Base-by-base conservation (phyloP, 2,329 filamentous ascomycete genomes). In the Ambrosiella xylebori region DNA sequence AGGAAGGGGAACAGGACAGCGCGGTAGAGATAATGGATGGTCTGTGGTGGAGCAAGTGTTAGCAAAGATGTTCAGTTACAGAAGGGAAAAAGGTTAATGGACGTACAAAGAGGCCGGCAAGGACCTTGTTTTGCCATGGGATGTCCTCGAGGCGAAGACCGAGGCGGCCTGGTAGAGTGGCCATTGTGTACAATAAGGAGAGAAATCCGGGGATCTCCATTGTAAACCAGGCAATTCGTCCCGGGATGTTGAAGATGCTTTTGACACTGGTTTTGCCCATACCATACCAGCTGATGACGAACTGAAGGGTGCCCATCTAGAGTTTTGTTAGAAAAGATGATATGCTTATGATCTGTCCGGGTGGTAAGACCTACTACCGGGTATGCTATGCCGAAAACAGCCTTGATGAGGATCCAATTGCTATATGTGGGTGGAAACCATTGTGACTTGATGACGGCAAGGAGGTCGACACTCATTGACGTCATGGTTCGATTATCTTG, bases 1-100 rank as follows among this genome's bases (percentile, higher is more conserved):
- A 91, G 75, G 59, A 94, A 73, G 1, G 93, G 91, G 58, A 82
- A 85, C 61, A 95, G 71, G 59, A 97, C 70, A 8, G 93, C 90
- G 62, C 93, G 88, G 76, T 98, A 94, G 66, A 81, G 64, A 75
- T 98, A 98, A 73, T 98, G 93, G 58, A 91, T 80, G 39, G 86
- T 75, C 75, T 86, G 59, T 15, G 45, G 19, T 9, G 7, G 37
- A 13, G 7, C 19, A 44, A 17, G 7, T 39, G 54, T 39, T 15
- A 51, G 47, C 41, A n/a, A 12, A 13, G 35, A 11, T 9, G 11
- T 12, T 17, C 13, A 13, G 9, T 4, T 11, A 12, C 56, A 9
- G 63, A 44, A 52, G 61, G 53, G 49, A 59, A 63, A 53, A 60
- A 12, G 17, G 11, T 1, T 11, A 12, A 44, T 19, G 12, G 4